Percentiles rank a stretch among this genome's conserved stretches.
phyloP scores from a whole-genome alignment of 345 rosid species.

The Carallia pectinifolia region DNA sequence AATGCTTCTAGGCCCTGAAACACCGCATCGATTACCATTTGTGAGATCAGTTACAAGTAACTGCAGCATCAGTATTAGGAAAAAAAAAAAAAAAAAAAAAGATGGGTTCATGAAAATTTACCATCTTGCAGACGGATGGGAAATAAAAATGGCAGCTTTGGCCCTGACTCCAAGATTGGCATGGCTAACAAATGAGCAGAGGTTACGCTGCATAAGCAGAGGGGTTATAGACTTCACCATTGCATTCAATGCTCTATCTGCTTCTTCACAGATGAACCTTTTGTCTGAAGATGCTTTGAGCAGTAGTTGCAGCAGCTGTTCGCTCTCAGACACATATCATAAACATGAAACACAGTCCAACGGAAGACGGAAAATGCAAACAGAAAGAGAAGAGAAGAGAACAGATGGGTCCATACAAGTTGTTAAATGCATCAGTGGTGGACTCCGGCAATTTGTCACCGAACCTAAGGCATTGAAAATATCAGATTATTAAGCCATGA shows the following conservation, averaged over 20 bases:
- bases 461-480: constrained; percentile 46
- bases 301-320: constrained; percentile 63
- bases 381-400: not conserved
- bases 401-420: constrained; percentile 34
- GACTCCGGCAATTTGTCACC: constrained; percentile 56
- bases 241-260: constrained; percentile 54
- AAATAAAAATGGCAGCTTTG: constrained; percentile 65
- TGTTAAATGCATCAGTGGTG: constrained; percentile 52
- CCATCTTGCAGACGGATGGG: constrained; percentile 63
- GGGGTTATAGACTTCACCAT: constrained; percentile 61
- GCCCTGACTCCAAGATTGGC: constrained; percentile 70
- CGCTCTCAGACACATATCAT: constrained; percentile 6
- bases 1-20: constrained; percentile 55
- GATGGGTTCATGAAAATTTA: constrained; percentile 16
- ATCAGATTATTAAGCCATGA: constrained; percentile 73
- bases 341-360: not conserved
- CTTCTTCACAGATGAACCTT: constrained; percentile 88
- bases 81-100: no score
- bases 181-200: constrained; percentile 52
- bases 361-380: not conserved
- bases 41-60: not conserved
- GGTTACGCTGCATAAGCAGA: constrained; percentile 57
- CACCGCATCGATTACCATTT: not conserved
- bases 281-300: constrained; percentile 96
- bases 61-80: no score